Evolutionary conservation across 768 basidiomycete species (phyloP).

Genomic region (Floccularia luteovirens): DNA sequence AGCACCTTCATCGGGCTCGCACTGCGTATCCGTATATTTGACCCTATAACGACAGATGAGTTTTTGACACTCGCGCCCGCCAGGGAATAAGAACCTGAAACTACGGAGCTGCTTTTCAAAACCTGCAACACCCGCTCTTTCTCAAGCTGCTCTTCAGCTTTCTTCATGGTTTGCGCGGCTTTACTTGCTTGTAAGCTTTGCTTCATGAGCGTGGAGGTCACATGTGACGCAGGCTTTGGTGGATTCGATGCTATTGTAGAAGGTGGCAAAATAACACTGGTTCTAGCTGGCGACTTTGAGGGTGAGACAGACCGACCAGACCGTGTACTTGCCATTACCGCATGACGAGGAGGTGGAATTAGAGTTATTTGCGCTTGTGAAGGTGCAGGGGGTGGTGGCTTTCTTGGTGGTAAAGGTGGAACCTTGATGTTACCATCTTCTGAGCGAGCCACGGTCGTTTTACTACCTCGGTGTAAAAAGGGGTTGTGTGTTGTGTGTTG

Average conservation of each 20-base stretch:
- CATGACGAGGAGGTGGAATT: constrained; percentile 31
- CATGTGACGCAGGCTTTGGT: constrained; percentile 35
- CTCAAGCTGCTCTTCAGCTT: constrained; percentile 59
- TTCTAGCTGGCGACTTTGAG: constrained; percentile 9
- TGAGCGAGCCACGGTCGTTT: constrained; percentile 8
- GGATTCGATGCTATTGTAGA: constrained; percentile 8
- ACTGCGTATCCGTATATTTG: constrained; percentile 18
- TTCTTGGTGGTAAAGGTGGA: constrained; percentile 49
- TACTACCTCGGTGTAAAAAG: constrained; percentile 20
- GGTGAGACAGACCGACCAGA: constrained; percentile 7
- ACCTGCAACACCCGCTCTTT: constrained; percentile 66
- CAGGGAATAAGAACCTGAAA: constrained; percentile 23
- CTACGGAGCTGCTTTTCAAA: constrained; percentile 50
- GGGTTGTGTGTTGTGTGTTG: no score
- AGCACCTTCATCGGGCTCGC: constrained; percentile 10
- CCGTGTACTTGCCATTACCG: constrained; percentile 12
- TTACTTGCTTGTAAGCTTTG: constrained; percentile 72
- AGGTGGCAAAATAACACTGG: not conserved
- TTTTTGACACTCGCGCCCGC: constrained; percentile 19
- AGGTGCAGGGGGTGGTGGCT: constrained; percentile 23
- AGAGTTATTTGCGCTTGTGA: constrained; percentile 10
- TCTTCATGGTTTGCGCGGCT: constrained; percentile 62
- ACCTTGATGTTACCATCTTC: constrained; percentile 14
- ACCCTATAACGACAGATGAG: constrained; percentile 27
- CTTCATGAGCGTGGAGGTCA: constrained; percentile 60